These are phyloP conservation scores for Globisporangium nunn DNA, from an alignment of 352 stramenopile genomes.

Conservation along the genomic window DNA sequence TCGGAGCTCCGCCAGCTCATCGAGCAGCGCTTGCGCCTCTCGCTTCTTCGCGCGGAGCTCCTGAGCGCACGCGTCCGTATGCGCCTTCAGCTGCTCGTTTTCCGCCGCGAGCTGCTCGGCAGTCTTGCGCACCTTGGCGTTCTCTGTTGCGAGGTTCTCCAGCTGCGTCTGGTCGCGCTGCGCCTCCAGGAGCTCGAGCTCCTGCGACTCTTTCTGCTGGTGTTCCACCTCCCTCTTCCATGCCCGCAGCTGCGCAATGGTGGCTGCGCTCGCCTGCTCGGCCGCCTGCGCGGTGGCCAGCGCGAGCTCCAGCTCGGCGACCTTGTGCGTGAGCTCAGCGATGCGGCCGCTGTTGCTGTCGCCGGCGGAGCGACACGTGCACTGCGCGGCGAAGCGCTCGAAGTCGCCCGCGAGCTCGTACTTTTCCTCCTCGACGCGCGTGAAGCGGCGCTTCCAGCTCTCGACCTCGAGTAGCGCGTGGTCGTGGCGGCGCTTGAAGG, in stretches of 20 bases:
- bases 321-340: slow-evolving; percentile 22
- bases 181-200: slow-evolving; percentile 27
- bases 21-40: slow-evolving; percentile 32
- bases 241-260: slow-evolving; percentile 33
- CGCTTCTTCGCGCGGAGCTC: slow-evolving; percentile 25
- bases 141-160: slow-evolving; percentile 40
- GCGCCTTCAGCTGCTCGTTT: slow-evolving; percentile 10
- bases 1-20: slow-evolving; percentile 26
- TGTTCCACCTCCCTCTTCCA: slow-evolving; percentile 38
- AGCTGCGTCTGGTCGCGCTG: slow-evolving; percentile 33
- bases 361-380: slow-evolving; percentile 20
- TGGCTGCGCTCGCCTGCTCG: slow-evolving; percentile 26
- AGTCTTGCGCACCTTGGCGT: slow-evolving; percentile 15
- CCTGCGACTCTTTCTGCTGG: slow-evolving; percentile 34
- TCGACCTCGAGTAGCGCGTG: slow-evolving; percentile 55
- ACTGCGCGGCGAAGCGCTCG: slow-evolving; percentile 41
- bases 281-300: slow-evolving; percentile 28
- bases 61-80: slow-evolving; percentile 2
- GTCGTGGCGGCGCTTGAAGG: slow-evolving; percentile 52
- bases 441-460: slow-evolving; percentile 62
- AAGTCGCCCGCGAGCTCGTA: slow-evolving; percentile 42
- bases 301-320: slow-evolving; percentile 24
- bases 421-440: slow-evolving; percentile 60
- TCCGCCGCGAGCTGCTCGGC: slow-evolving; percentile 24
- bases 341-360: slow-evolving; percentile 15